Percentiles rank a stretch among this genome's conserved stretches.
Conservation (phyloP, 768 basidiomycete genomes). For the Rhodosporidiobolus sp. region DNA sequence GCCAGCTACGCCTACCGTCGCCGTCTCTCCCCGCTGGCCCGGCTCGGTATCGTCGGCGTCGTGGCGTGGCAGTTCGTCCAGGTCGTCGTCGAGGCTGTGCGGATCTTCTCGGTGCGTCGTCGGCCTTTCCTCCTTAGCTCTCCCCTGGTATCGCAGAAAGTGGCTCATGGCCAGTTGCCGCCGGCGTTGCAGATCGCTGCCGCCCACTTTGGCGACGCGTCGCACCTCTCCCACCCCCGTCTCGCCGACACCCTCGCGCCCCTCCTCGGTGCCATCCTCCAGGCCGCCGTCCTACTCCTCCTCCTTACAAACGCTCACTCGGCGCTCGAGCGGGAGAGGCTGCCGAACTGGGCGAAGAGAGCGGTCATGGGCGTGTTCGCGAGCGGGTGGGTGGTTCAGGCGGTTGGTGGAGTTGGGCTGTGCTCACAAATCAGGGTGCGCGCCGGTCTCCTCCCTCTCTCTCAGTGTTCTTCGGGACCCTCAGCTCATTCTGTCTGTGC, state of each 20-base stretch:
- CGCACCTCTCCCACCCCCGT: neutral
- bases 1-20: neutral
- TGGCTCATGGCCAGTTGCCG: too few species aligned
- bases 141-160: too few species aligned
- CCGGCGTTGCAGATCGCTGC: slow-evolving; percentile 8
- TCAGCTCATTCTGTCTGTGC: neutral
- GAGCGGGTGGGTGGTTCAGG: neutral
- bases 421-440: neutral
- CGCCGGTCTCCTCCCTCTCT: too few species aligned
- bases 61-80: neutral
- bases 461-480: neutral
- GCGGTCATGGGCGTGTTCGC: neutral
- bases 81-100: neutral
- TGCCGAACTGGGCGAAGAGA: neutral
- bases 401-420: neutral
- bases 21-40: too few species aligned
- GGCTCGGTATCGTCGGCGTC: neutral
- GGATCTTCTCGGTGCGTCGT: neutral
- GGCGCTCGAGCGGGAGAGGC: neutral
- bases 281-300: neutral
- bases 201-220: slow-evolving; percentile 7
- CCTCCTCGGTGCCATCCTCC: neutral
- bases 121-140: neutral
- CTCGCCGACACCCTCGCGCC: neutral
- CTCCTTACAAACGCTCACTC: neutral